A percentile compares a stretch with the other conserved stretches of the same genome.
Evolutionary conservation across 345 rosid species (phyloP).

Genomic region (Brassica carinata): DNA sequence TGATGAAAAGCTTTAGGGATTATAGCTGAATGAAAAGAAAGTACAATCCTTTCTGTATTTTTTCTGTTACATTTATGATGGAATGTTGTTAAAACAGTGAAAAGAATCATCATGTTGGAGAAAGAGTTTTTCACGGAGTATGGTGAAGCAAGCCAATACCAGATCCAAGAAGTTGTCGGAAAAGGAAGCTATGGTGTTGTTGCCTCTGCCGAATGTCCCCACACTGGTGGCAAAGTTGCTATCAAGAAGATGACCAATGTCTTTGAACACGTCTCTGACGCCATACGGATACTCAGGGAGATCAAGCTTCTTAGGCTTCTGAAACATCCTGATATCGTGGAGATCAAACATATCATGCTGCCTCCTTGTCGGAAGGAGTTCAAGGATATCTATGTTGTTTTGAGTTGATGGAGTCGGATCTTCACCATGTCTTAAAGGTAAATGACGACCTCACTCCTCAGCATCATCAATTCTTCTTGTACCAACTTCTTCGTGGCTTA

Average conservation of each 20-base stretch:
- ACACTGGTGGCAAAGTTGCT: constrained; percentile 92
- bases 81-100: constrained; percentile 16
- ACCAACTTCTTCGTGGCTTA: constrained; percentile 96
- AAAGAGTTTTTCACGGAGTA: constrained; percentile 94
- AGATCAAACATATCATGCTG: constrained; percentile 94
- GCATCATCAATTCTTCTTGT: constrained; percentile 95
- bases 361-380: constrained; percentile 95
- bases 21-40: background rate
- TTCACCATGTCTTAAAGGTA: constrained; percentile 83
- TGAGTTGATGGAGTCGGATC: constrained; percentile 98
- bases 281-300: constrained; percentile 88
- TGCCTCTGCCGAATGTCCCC: constrained; percentile 90
- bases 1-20: background rate
- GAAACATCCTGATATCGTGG: constrained; percentile 79
- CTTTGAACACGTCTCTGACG: constrained; percentile 93
- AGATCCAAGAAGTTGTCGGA: constrained; percentile 90
- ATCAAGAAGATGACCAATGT: constrained; percentile 92
- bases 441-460: constrained; percentile 89
- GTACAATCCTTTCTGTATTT: background rate
- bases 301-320: constrained; percentile 93
- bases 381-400: constrained; percentile 89
- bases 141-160: constrained; percentile 95
- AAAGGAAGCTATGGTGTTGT: constrained; percentile 98
- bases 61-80: background rate
- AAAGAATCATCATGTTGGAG: constrained; percentile 55